Evolutionary conservation across 495 filamentous ascomycete genomes (phyloP).

Genomic region (Tuber microsphaerosporum): DNA sequence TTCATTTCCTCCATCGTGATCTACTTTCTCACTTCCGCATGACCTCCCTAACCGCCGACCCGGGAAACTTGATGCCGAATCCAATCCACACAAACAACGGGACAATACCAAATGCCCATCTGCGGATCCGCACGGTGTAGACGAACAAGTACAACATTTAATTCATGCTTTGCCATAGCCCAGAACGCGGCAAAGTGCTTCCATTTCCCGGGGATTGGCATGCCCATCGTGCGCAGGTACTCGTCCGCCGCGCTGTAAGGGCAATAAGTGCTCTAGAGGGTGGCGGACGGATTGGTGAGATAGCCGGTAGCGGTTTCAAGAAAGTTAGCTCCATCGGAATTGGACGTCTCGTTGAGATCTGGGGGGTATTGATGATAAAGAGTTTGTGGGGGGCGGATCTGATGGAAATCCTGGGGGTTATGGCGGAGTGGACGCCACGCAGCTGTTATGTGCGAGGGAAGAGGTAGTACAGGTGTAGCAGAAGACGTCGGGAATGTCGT

Average conservation of each 20-base stretch:
- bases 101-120: slow-evolving; percentile 21
- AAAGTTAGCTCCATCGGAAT: slow-evolving; percentile 41
- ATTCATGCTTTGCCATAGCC: slow-evolving; percentile 66
- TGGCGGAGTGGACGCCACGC: too few relatives aligned
- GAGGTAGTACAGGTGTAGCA: too few relatives aligned
- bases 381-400: too few relatives aligned
- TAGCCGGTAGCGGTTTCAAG: slow-evolving; percentile 49
- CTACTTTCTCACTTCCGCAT: background rate
- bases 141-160: slow-evolving; percentile 85
- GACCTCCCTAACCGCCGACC: background rate
- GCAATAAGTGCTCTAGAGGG: slow-evolving; percentile 64
- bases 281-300: slow-evolving; percentile 5
- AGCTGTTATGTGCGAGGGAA: too few relatives aligned
- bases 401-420: too few relatives aligned
- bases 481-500: too few relatives aligned
- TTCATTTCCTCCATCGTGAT: background rate
- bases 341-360: too few relatives aligned
- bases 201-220: slow-evolving; percentile 67
- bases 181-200: slow-evolving; percentile 71
- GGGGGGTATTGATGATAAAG: too few relatives aligned
- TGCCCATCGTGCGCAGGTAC: slow-evolving; percentile 64
- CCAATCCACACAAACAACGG: background rate
- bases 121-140: slow-evolving; percentile 49
- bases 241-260: slow-evolving; percentile 58
- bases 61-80: background rate